Base-by-base conservation (phyloP, 2,329 filamentous ascomycete species). In the Macrophomina pseudophaseolina region DNA sequence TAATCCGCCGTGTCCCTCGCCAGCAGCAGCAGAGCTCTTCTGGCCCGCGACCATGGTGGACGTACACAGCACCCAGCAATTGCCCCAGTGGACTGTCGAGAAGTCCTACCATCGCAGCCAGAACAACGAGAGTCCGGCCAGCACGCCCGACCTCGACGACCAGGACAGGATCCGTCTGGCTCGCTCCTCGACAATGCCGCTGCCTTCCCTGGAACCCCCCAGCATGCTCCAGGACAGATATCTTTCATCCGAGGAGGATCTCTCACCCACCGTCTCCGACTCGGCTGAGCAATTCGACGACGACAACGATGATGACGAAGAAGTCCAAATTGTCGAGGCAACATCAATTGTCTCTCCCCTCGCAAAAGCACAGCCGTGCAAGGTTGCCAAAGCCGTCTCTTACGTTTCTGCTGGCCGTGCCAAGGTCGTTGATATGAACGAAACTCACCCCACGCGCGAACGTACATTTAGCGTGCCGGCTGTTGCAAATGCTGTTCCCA, bases 181-280 rank as follows among this genome's bases (percentile, higher is more conserved):
- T 60, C 69, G 74, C n/a, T 66, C 73, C 56, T 66, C 71, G 60
- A 69, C 71, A 16, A 68, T 73, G 35, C 53, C 66, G 4, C 42
- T 70, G 65, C 52, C 67, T 30, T 42, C 44, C 53, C 65, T 69
- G 48, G 69, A 69, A 30, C 68, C 70, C 23, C 72, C 74, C 23
- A 63, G 72, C 52, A 44, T 67, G 53, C 71, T 78, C 67, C 76
- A 79, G 64, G 73, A 79, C 49, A 73, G 75, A 23, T 79, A 79
- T 67, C 72, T 79, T 46, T 78, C 76, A 5, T 78, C 75, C 62
- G 77, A 79, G 60, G 77, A 79, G 64, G 76, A 78, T 66, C 72
- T 79, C 11, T 77, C 75, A 5, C 76, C 77, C 9, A 74, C 74
- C 68, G 76, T 76, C 65, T 71, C 58, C 44, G 73, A 70, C 58